Percentiles rank a stretch among this genome's conserved stretches.
These are phyloP conservation scores for Drechslera avenae DNA, from an alignment of 2,329 filamentous ascomycete species.

Conservation along the genomic window DNA sequence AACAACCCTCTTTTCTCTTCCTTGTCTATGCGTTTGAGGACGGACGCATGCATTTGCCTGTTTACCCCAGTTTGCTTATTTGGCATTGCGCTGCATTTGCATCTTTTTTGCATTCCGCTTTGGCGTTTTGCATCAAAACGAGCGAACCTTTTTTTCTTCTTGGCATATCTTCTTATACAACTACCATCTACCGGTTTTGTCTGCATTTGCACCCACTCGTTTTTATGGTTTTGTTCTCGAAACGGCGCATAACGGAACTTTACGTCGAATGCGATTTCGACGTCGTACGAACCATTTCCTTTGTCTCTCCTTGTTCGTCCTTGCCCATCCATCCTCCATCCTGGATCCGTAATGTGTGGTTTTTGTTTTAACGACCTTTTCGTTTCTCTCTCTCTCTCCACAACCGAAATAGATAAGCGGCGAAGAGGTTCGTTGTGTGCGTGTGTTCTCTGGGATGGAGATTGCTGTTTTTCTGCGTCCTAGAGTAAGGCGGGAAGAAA, in stretches of 20 bases:
- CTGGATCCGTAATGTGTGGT: constrained; percentile 19
- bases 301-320: constrained; percentile 30
- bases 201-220: constrained; percentile 3
- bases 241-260: constrained; percentile 34
- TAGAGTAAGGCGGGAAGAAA: no score
- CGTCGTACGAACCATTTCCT: constrained; percentile 42
- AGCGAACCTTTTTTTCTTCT: background rate
- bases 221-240: background rate
- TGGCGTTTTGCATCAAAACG: constrained; percentile 3
- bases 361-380: constrained; percentile 4
- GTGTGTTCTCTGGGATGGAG: background rate
- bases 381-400: background rate
- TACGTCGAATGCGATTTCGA: constrained; percentile 43
- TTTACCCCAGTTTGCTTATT: no score
- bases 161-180: background rate
- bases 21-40: constrained; percentile 7
- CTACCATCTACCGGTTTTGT: background rate
- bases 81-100: no score
- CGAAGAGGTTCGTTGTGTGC: no score
- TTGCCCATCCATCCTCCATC: constrained; percentile 23
- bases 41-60: background rate
- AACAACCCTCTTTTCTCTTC: background rate
- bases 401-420: no score
- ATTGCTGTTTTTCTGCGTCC: background rate
- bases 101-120: background rate